Evolutionary conservation across 495 filamentous ascomycete genomes (phyloP), one percentile per base, ranked within the genome.

Genomic region (Lophiotrema nucula): DNA sequence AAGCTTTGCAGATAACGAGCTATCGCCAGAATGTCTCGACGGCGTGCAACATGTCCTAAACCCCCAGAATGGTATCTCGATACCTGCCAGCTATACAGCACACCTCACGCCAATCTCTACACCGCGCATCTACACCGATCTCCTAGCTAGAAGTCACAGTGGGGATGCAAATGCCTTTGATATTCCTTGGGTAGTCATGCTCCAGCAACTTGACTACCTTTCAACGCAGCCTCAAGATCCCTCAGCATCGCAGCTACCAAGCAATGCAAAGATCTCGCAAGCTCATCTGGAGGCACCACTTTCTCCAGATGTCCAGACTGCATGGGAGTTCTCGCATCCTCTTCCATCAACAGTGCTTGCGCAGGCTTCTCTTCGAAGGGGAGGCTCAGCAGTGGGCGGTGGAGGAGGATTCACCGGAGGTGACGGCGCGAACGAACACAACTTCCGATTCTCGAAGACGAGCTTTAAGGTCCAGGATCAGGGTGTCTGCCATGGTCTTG

Each of bases 41-140:
- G 89, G 89, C 31, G 88, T 96, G 44, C 92, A 95, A 65, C 84
- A 89, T 56, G 84, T 96, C 52, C 78, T 97, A 3, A 82, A 85
- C 45, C 66, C 69, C 8, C 75, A 76, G 2, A 81, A 89, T 69
- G 93, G 95, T 23, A 93, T 99, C 54, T 96, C 89, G 0, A 97
- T 99, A 58, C 93, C 95, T 10, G 78, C 81, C 35, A 91, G 87
- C 12, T 99, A 99, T 74, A 91, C 89, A 11, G 91, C 93, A 5
- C 89, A 96, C 64, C 71, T 96, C 8, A 90, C 88, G 18, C 93
- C 95, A 0, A 89, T 99, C 66, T 81, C 90, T n/a, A 85, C 91
- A 4, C 95, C 95, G 0, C 87, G 87, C 47, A 76, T 99, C 53
- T 83, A 89, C 70, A 81, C 87, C 21, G 92, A 97, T 66, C 83